These are phyloP conservation scores for Torulaspora microellipsoides DNA, from an alignment of 805 yeast species.

Conservation along the genomic window DNA sequence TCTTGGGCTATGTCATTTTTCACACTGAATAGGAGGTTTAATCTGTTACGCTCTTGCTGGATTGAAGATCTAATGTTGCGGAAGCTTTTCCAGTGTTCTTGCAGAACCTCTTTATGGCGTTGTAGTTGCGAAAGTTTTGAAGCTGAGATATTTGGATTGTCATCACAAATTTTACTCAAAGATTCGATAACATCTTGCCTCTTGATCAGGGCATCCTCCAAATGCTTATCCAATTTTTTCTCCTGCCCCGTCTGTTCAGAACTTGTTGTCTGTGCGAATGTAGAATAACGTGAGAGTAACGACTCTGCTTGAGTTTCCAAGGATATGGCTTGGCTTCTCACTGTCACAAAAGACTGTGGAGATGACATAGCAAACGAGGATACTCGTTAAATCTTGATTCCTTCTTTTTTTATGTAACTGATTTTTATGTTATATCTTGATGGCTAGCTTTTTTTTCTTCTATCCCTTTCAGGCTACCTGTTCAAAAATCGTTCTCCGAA, in stretches of 20 bases:
- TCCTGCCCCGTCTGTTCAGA: conserved; percentile 49
- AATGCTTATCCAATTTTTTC: conserved; percentile 38
- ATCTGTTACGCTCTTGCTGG: conserved; percentile 69
- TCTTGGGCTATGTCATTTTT: conserved; percentile 74
- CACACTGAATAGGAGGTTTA: conserved; percentile 70
- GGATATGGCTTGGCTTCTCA: conserved; percentile 62
- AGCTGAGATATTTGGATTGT: conserved; percentile 55
- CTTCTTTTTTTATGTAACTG: too few relatives aligned
- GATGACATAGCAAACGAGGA: conserved; percentile 2
- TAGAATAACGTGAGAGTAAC: conserved; percentile 49
- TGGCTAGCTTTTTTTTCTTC: background rate
- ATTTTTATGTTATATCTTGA: too few relatives aligned
- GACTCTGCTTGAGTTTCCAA: conserved; percentile 66
- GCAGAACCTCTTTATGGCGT: conserved; percentile 72
- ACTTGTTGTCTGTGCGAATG: conserved; percentile 49
- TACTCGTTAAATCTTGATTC: too few relatives aligned
- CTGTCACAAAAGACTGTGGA: conserved; percentile 51
- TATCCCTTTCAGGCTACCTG: background rate
- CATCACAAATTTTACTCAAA: conserved; percentile 51
- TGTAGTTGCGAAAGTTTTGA: conserved; percentile 76
- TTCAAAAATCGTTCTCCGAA: background rate
- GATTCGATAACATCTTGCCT: conserved; percentile 52
- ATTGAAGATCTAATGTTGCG: conserved; percentile 53
- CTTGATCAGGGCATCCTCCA: conserved; percentile 49
- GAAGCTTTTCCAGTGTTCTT: conserved; percentile 64